Conservation (phyloP, 1,284 basidiomycete genomes). For the Mycosarcoma mackinlayi region DNA sequence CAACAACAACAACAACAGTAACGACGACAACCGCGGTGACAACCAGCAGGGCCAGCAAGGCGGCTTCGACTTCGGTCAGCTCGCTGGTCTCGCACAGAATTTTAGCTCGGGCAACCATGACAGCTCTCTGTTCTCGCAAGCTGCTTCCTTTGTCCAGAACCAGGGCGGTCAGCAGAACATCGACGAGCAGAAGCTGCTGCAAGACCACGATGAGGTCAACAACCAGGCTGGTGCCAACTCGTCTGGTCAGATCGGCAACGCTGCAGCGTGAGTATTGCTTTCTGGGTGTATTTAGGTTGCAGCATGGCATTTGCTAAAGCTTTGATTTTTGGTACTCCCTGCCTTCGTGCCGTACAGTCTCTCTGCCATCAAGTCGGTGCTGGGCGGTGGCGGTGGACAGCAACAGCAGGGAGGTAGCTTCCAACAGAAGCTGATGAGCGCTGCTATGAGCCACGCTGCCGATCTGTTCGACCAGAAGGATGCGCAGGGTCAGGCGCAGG, state of each 20-base stretch:
- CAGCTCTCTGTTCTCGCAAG: conserved; percentile 49
- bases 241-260: conserved; percentile 56
- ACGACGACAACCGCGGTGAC: conserved; percentile 16
- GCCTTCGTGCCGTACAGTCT: conserved; percentile 20
- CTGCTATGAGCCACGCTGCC: conserved; percentile 48
- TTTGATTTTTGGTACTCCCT: not conserved
- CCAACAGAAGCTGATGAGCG: conserved; percentile 48
- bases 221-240: conserved; percentile 47
- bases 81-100: conserved; percentile 49
- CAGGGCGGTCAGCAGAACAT: conserved; percentile 51
- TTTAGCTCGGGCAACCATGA: conserved; percentile 50
- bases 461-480: conserved; percentile 59
- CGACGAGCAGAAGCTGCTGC: conserved; percentile 55
- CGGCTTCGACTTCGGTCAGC: conserved; percentile 54
- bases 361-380: conserved; percentile 49
- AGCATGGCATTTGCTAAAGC: not conserved
- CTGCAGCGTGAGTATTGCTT: conserved; percentile 52
- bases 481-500: conserved; percentile 57
- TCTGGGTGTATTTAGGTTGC: no score
- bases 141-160: conserved; percentile 49
- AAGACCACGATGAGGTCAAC: conserved; percentile 56
- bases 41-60: conserved; percentile 35
- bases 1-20: conserved; percentile 22
- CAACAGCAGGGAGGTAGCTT: conserved; percentile 43
- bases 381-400: conserved; percentile 38